Base-by-base conservation (phyloP, 2,329 filamentous ascomycete genomes). In the Colletotrichum caudatum region DNA sequence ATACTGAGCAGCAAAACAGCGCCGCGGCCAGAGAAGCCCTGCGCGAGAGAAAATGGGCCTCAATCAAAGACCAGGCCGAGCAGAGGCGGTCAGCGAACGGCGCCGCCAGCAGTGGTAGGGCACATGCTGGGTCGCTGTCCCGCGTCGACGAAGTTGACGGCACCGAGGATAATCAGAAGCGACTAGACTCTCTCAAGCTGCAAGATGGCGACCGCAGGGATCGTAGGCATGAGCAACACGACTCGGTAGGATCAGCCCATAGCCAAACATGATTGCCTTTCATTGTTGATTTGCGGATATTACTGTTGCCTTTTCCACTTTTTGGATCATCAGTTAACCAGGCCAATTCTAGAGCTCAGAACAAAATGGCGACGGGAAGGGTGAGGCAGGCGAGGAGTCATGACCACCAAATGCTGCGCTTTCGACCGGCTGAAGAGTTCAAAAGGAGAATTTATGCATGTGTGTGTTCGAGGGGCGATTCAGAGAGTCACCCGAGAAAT, bases 1-100 rank as follows among this genome's bases (percentile, higher is more conserved):
- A 99, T 82, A 97, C 95, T 6, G 95, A 98, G 81, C 92, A 96
- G 78, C 95, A 98, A 82, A 97, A 97, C 82, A 96, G 90, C 74
- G 94, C 95, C 4, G 91, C 93, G n/a, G 90, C 94, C 72, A 91
- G 95, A 67, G 92, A 98, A 81, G 91, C 92, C 74, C 87, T 91
- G 74, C 91, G 96, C 75, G 91, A 97, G 81, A 91, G 91, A 75
- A 94, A 95, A 79, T 99, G 96, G 96, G 94, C 95, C 66, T 91
- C 91, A 73, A 87, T 99, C 53, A 88, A 91, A 61, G 92, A 96
- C 75, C 91, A 94, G 80, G 95, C 95, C 50, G 91, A 93, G 76
- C 88, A 90, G 75, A 88, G 89, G 77, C 91, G 92, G 75, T 77
- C 81, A 23, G 80, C 79, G 64, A 81, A 82, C 61, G 81, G 79